These are phyloP conservation scores for Cercospora berteroae DNA, from an alignment of 2,329 filamentous ascomycete genomes.

Conservation along the genomic window DNA sequence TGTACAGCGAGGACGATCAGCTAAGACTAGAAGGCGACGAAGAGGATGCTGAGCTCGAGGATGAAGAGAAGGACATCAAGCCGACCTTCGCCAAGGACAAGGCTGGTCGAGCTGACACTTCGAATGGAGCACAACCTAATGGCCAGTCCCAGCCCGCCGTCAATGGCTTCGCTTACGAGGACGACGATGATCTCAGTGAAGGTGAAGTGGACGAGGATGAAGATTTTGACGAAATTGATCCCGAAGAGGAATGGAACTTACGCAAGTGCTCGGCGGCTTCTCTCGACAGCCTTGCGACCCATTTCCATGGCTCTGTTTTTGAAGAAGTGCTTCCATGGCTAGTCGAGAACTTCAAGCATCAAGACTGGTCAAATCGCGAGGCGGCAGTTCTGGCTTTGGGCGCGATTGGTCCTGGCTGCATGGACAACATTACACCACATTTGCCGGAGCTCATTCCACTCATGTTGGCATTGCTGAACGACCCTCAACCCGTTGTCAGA, in stretches of 20 bases:
- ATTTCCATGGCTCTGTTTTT: slow-evolving; percentile 86
- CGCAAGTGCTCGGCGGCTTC: slow-evolving; percentile 96
- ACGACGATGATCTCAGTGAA: slow-evolving; percentile 78
- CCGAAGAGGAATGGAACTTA: slow-evolving; percentile 91
- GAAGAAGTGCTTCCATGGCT: slow-evolving; percentile 89
- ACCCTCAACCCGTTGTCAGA: slow-evolving; percentile 83
- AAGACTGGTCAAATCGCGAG: slow-evolving; percentile 88
- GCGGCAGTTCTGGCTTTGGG: slow-evolving; percentile 91
- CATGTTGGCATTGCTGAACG: slow-evolving; percentile 78
- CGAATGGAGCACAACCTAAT: slow-evolving; percentile 54
- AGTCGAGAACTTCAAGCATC: slow-evolving; percentile 81
- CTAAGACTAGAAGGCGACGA: slow-evolving; percentile 73
- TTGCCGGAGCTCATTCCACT: slow-evolving; percentile 88
- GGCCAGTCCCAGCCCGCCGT: slow-evolving; percentile 50
- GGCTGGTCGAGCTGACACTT: slow-evolving; percentile 52
- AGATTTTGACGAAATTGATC: slow-evolving; percentile 66
- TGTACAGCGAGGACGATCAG: slow-evolving; percentile 93
- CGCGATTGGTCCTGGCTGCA: slow-evolving; percentile 91
- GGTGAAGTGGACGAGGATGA: slow-evolving; percentile 83
- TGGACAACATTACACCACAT: slow-evolving; percentile 84
- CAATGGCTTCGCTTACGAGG: slow-evolving; percentile 40
- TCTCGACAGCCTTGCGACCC: slow-evolving; percentile 86
- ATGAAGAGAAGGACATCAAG: slow-evolving; percentile 85
- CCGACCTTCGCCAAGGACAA: slow-evolving; percentile 76
- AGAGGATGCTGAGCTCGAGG: slow-evolving; percentile 78